Percentiles rank a stretch among this genome's conserved stretches.
Evolutionary conservation across 2,329 filamentous ascomycete genomes (phyloP).

Genomic region (Colletotrichum spaethianum): DNA sequence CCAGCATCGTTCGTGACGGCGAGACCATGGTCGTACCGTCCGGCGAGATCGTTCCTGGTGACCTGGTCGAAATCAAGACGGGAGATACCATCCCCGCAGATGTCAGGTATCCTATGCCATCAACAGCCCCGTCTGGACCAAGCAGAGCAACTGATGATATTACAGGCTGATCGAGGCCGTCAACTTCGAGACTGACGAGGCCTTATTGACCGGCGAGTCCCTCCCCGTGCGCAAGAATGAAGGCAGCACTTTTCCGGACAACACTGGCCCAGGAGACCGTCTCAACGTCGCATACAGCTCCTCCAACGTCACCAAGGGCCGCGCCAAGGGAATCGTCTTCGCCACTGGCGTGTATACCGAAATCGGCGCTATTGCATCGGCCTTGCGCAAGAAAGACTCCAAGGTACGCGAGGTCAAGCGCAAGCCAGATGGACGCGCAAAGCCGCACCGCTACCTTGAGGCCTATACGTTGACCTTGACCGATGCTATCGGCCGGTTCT

Average conservation of each 20-base stretch:
- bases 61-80: constrained; percentile 69
- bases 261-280: constrained; percentile 73
- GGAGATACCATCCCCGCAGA: constrained; percentile 61
- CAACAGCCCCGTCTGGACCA: background rate
- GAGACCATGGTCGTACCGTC: constrained; percentile 66
- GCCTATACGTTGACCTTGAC: constrained; percentile 64
- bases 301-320: constrained; percentile 73
- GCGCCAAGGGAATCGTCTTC: constrained; percentile 72
- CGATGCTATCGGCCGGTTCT: constrained; percentile 73
- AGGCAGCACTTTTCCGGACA: constrained; percentile 62
- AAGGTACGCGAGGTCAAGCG: constrained; percentile 66
- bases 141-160: constrained; percentile 13
- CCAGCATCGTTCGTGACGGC: constrained; percentile 65
- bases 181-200: constrained; percentile 67
- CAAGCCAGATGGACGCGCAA: constrained; percentile 65
- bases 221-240: constrained; percentile 69
- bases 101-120: constrained; percentile 47
- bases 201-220: constrained; percentile 74
- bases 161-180: constrained; percentile 62
- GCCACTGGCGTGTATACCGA: constrained; percentile 73
- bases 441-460: constrained; percentile 65
- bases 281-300: constrained; percentile 75
- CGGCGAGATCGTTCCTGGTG: constrained; percentile 68
- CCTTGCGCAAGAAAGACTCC: constrained; percentile 64
- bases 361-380: constrained; percentile 73